Percentiles rank a stretch among this genome's conserved stretches.
phyloP scores from a whole-genome alignment of 495 filamentous ascomycete species.

The Neurospora sp. region DNA sequence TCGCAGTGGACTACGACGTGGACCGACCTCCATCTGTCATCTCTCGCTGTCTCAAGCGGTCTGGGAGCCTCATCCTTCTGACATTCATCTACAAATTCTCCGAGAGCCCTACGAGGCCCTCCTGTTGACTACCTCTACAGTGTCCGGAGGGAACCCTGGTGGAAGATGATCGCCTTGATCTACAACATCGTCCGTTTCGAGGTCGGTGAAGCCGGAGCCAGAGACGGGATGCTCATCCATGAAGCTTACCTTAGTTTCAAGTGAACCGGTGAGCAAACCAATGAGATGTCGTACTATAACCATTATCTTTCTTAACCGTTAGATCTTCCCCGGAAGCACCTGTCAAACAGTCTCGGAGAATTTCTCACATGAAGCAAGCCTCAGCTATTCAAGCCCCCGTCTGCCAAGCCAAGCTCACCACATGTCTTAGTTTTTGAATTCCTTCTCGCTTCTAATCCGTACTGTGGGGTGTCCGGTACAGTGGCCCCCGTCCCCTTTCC shows the following conservation, averaged over 20 bases:
- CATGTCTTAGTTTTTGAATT: neutral
- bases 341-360: neutral
- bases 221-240: neutral
- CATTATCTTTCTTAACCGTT: neutral
- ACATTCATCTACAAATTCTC: neutral
- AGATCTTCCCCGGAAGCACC: neutral
- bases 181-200: neutral
- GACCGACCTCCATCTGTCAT: neutral
- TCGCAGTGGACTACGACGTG: neutral
- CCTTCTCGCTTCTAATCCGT: neutral
- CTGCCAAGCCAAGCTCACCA: neutral
- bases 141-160: neutral
- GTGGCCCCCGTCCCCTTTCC: neutral
- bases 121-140: neutral
- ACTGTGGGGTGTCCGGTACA: neutral
- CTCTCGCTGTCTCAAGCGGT: neutral
- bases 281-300: neutral
- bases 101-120: neutral
- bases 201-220: neutral
- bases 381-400: neutral
- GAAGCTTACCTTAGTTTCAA: neutral
- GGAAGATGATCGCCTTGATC: neutral
- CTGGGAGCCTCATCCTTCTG: neutral
- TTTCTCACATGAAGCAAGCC: neutral
- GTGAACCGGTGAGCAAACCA: neutral